Base-by-base conservation (phyloP, 176 grass and related monocot genomes). In the Aechmea fasciata region DNA sequence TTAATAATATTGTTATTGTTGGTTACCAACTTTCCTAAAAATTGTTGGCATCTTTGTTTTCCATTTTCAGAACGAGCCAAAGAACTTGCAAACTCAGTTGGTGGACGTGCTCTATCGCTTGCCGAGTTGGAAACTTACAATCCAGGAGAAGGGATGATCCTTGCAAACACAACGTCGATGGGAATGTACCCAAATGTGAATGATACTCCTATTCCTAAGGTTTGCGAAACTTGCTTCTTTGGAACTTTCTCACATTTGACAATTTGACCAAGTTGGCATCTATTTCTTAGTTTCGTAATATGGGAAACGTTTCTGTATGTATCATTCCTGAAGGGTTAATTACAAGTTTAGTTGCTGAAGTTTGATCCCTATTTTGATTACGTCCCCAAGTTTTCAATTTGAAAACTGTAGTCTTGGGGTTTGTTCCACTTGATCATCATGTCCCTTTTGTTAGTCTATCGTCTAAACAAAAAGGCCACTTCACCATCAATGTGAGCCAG, bases 131-230 rank as follows among this genome's bases (percentile, higher is more conserved):
- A 93, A 90, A 90, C 79, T 63, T 99, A 78, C 82, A 79, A 90
- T 82, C 94, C 94, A 0, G 84, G 93, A 69, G 84, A 84, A 51
- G 86, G 86, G 28, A 99, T 99, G 89, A 87, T 99, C 90, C 94
- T 99, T 83, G 94, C 89, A 69, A 99, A 99, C 82, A 85, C 94
- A 26, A 93, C 94, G 82, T 91, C 94, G 49, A 90, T 99, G 26
- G 94, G 89, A 79, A 99, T 99, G 94, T 77, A 90, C 68, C 94
- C 94, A 71, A 90, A 90, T 82, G 71, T 93, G 62, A 84, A 90
- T 62, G 84, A 99, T 70, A 99, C 94, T 51, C 94, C 94, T 70
- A 57, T 99, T 63, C 81, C 82, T 49, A 99, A 99, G 94, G 94
- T 99, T 68, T 47, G 73, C 23, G 13, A 59, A 12, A 3, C 47